phyloP scores from a whole-genome alignment of 1,139 yeast species.

The Hyphopichia buzzinii region DNA sequence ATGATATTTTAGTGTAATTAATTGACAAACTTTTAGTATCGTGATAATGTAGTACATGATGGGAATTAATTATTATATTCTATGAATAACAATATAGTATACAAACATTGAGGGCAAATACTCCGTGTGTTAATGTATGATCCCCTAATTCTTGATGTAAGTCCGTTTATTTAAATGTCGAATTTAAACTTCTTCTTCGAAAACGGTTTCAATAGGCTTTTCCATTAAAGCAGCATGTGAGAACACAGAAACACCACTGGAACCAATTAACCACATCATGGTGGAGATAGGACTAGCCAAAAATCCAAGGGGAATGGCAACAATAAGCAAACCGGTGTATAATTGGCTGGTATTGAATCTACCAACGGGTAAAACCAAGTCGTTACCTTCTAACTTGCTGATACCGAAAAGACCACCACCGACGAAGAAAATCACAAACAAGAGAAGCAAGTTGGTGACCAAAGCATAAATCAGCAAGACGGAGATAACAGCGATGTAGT shows the following conservation, averaged over 20 bases:
- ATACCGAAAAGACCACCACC: slow-evolving; percentile 77
- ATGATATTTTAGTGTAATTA: slow-evolving; percentile 7
- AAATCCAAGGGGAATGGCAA: slow-evolving; percentile 85
- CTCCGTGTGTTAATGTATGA: too few relatives aligned
- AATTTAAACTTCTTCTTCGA: slow-evolving; percentile 75
- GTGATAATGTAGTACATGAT: neutral
- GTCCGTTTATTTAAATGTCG: too few relatives aligned
- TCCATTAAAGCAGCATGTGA: slow-evolving; percentile 95
- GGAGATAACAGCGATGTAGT: slow-evolving; percentile 76
- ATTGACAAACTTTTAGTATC: neutral
- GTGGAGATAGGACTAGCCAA: slow-evolving; percentile 93
- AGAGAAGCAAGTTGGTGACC: slow-evolving; percentile 76
- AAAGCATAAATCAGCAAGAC: slow-evolving; percentile 57
- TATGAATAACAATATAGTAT: too few relatives aligned
- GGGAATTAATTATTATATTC: too few relatives aligned
- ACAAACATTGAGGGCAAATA: too few relatives aligned
- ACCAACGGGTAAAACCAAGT: slow-evolving; percentile 68
- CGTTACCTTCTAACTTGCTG: slow-evolving; percentile 75
- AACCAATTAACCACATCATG: slow-evolving; percentile 95
- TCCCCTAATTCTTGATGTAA: too few relatives aligned
- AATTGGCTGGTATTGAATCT: slow-evolving; percentile 77
- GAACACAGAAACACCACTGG: slow-evolving; percentile 81
- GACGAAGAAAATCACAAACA: slow-evolving; percentile 74
- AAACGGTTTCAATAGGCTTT: slow-evolving; percentile 96
- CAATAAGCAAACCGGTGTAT: slow-evolving; percentile 78